phyloP scores from a whole-genome alignment of 768 basidiomycete species.

The Rhodocollybia butyracea region DNA sequence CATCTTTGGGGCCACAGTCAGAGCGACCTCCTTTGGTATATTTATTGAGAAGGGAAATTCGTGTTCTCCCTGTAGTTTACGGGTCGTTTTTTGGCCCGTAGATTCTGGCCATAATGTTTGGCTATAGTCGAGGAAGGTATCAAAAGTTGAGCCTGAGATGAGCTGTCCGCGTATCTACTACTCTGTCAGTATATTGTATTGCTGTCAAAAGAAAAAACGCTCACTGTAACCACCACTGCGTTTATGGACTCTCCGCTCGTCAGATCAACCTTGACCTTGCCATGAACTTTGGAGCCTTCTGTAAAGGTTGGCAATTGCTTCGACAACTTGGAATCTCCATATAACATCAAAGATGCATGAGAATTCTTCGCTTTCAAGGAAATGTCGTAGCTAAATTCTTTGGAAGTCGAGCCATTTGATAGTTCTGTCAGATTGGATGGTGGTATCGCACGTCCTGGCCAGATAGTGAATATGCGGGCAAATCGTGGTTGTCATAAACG shows the following conservation, averaged over 20 bases:
- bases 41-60: conserved; percentile 35
- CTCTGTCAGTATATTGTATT: background rate
- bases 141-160: conserved; percentile 33
- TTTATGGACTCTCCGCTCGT: conserved; percentile 31
- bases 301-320: conserved; percentile 20
- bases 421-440: background rate
- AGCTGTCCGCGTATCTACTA: conserved; percentile 34
- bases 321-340: conserved; percentile 31
- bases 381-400: background rate
- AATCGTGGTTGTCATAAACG: background rate
- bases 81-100: conserved; percentile 13
- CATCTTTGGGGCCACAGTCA: conserved; percentile 1
- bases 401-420: background rate
- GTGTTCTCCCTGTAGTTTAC: conserved; percentile 33
- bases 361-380: conserved; percentile 5
- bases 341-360: conserved; percentile 38
- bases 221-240: conserved; percentile 35
- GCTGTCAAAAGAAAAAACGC: conserved; percentile 13
- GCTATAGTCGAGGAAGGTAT: conserved; percentile 31
- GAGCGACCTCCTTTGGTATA: conserved; percentile 26
- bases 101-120: conserved; percentile 34
- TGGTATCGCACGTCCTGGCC: background rate
- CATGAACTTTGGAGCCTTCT: conserved; percentile 18
- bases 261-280: conserved; percentile 13
- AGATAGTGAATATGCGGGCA: conserved; percentile 4